Evolutionary conservation across 495 filamentous ascomycete genomes (phyloP), one percentile per base, ranked within the genome.

Genomic region (Amniculicola lignicola): DNA sequence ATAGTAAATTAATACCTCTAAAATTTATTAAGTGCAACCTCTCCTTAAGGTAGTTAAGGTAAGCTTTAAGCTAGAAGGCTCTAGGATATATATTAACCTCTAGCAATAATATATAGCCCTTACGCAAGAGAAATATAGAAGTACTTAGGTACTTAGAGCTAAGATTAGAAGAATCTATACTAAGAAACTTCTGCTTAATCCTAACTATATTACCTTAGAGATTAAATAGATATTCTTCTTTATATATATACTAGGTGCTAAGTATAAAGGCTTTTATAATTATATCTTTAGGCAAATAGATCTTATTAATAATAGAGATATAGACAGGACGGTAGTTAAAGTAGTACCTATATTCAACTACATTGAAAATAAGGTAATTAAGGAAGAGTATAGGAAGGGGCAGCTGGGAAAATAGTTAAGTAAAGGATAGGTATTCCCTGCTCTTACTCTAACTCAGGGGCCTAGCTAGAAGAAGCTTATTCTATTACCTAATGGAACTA

Each of bases 251-350:
- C 42, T 46, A 22, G 42, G 42, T 22, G 16, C 42, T 46, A 22
- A 46, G 22, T 46, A 46, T 16, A 22, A 46, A 46, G 23, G 15
- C 42, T 46, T 46, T 22, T 22, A 22, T 16, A 22, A 46, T 46
- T 22, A 23, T 46, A 46, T 46, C 42, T 46, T 46, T 25, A 46
- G 42, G 23, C 42, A 46, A 22, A 46, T 46, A 22, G 23, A 27
- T 16, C 23, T 46, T 11, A 22, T 46, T 11, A 46, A 46, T 22
- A 22, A 46, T 23, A 21, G 42, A 46, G 42, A 46, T 22, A 22
- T 16, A 46, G 22, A 46, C 42, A 22, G 42, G 42, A 19, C 21
- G 14, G 16, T 46, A 4, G 22, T 46, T 27, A 46, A 46, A 25
- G 42, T 22, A 11, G 42, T 22, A 46, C 42, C 42, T 22, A 46